phyloP scores from a whole-genome alignment of 108 stramenopile genomes.

The Nitzschia putrida region DNA sequence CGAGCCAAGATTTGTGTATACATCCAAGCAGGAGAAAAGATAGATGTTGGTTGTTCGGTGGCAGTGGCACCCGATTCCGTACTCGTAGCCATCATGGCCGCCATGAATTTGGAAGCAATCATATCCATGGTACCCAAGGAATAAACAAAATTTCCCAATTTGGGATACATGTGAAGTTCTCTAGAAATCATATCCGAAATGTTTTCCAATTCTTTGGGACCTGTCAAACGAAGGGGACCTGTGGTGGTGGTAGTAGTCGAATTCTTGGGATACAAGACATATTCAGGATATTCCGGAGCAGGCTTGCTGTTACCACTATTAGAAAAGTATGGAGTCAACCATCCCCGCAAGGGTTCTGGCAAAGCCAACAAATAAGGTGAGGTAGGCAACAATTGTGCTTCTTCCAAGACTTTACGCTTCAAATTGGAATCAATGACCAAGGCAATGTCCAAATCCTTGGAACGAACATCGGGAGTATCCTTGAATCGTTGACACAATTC shows the following conservation, averaged over 20 bases:
- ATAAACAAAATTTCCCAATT: constrained; percentile 24
- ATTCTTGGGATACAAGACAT: constrained; percentile 14
- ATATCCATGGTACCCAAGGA: constrained; percentile 21
- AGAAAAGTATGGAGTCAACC: background rate
- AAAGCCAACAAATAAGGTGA: background rate
- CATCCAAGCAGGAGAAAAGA: background rate
- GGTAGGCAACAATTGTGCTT: background rate
- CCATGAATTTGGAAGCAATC: constrained; percentile 17
- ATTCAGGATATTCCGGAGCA: constrained; percentile 1
- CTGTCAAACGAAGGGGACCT: background rate
- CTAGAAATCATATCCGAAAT: background rate
- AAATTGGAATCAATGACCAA: constrained; percentile 18
- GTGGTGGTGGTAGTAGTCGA: too few species aligned
- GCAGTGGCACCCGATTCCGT: background rate
- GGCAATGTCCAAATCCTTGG: constrained; percentile 20
- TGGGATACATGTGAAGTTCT: background rate
- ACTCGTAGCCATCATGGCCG: background rate
- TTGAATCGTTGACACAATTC: constrained; percentile 19
- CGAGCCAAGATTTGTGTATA: background rate
- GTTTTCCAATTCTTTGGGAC: background rate
- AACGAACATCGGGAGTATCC: constrained; percentile 12
- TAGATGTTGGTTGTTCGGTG: background rate
- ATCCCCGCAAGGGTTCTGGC: background rate
- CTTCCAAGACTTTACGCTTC: constrained; percentile 16
- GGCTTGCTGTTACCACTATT: background rate